Evolutionary conservation across 2,329 filamentous ascomycete species (phyloP).

Genomic region (Pseudogymnoascus pannorum): DNA sequence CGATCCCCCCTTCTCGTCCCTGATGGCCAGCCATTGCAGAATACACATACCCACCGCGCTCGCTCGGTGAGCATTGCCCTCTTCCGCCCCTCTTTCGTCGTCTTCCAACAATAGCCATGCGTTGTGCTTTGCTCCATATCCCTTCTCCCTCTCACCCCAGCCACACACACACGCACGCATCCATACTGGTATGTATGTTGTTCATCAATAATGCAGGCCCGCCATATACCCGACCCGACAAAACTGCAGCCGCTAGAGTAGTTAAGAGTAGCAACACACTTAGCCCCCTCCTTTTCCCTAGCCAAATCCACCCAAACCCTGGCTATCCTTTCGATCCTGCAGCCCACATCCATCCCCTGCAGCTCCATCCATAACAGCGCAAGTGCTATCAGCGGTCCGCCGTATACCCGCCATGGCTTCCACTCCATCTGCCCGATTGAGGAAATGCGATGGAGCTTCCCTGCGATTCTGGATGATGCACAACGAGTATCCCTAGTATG

Average conservation of each 20-base stretch:
- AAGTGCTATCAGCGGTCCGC: not conserved
- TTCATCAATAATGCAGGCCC: not conserved
- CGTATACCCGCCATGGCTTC: not conserved
- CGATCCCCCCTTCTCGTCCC: not conserved
- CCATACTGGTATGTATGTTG: not conserved
- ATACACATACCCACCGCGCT: not conserved
- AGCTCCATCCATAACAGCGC: not conserved
- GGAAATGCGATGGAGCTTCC: conserved; percentile 2
- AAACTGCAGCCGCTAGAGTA: not conserved
- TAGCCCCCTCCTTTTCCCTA: not conserved
- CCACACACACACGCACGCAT: not conserved
- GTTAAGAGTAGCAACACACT: not conserved
- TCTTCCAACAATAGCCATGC: not conserved
- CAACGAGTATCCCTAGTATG: not conserved
- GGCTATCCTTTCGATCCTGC: not conserved
- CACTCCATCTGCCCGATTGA: not conserved
- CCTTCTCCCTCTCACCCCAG: not conserved
- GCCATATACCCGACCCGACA: not conserved
- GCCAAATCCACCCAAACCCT: not conserved
- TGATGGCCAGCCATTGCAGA: not conserved
- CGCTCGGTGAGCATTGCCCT: not conserved
- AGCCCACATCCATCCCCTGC: not conserved
- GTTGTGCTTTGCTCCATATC: not conserved
- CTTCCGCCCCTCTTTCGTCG: not conserved
- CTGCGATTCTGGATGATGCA: not conserved